These are phyloP conservation scores for Pistacia integerrima DNA, from an alignment of 345 rosid species.

Conservation along the genomic window DNA sequence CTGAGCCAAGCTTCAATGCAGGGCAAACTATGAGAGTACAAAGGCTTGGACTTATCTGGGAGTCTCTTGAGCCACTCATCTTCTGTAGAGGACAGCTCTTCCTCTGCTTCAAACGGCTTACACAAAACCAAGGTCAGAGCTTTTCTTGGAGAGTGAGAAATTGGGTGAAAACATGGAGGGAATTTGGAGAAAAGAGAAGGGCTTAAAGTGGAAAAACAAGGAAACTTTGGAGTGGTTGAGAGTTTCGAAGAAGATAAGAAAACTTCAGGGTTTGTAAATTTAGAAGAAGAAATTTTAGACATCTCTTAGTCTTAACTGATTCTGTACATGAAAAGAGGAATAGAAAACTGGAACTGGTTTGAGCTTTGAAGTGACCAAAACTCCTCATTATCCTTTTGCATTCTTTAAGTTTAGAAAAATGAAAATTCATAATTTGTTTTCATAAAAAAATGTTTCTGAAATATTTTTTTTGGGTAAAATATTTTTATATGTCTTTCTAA, in stretches of 20 bases:
- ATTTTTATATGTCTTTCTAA: too few relatives aligned
- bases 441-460: too few relatives aligned
- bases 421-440: too few relatives aligned
- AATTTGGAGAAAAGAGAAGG: slow-evolving; percentile 26
- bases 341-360: neutral
- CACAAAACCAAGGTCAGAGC: slow-evolving; percentile 32
- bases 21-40: slow-evolving; percentile 91
- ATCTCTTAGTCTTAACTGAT: slow-evolving; percentile 21
- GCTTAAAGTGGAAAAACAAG: slow-evolving; percentile 18
- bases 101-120: slow-evolving; percentile 66
- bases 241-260: neutral
- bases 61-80: slow-evolving; percentile 85
- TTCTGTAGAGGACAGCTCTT: slow-evolving; percentile 46
- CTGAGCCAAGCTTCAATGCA: slow-evolving; percentile 91
- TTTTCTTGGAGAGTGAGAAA: slow-evolving; percentile 22
- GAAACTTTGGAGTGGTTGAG: slow-evolving; percentile 22
- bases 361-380: neutral
- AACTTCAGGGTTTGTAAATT: slow-evolving; percentile 18
- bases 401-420: too few relatives aligned
- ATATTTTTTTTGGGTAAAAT: too few relatives aligned
- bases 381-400: neutral
- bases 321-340: slow-evolving; percentile 1
- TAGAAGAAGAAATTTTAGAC: slow-evolving; percentile 43
- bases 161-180: slow-evolving; percentile 12
- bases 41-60: slow-evolving; percentile 78